These are phyloP conservation scores for Sporothrix sp. DNA, from an alignment of 2,329 filamentous ascomycete genomes.

Conservation along the genomic window DNA sequence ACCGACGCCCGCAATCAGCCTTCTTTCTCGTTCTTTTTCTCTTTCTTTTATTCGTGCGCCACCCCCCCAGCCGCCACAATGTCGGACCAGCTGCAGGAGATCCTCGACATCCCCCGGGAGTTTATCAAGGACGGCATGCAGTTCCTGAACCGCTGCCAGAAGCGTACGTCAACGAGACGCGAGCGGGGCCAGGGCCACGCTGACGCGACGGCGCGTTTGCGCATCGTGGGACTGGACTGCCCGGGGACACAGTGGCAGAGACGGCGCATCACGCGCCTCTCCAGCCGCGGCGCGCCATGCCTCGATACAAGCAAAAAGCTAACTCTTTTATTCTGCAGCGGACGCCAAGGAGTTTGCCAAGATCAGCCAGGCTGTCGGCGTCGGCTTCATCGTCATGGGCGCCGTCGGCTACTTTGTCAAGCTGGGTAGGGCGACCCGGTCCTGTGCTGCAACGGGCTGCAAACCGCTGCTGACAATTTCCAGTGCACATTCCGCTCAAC, in stretches of 20 bases:
- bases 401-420: slow-evolving; percentile 62
- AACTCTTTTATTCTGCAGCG: slow-evolving; percentile 25
- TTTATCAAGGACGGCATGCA: slow-evolving; percentile 54
- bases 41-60: not conserved
- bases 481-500: slow-evolving; percentile 61
- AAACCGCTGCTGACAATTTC: not conserved
- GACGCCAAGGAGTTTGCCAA: slow-evolving; percentile 46
- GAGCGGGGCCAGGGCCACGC: too few species aligned
- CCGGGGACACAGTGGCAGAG: not conserved
- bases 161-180: slow-evolving; percentile 36
- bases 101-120: slow-evolving; percentile 59
- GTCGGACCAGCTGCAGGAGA: slow-evolving; percentile 60
- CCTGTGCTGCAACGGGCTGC: not conserved
- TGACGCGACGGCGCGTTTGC: too few species aligned
- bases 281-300: too few species aligned
- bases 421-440: slow-evolving; percentile 57
- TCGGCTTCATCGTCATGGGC: slow-evolving; percentile 62
- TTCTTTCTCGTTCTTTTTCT: not conserved
- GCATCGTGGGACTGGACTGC: not conserved
- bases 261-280: not conserved
- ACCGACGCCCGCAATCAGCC: not conserved
- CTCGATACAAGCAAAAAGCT: too few species aligned
- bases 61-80: slow-evolving; percentile 30
- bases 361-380: slow-evolving; percentile 48
- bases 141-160: slow-evolving; percentile 53